Percentiles rank a stretch among this genome's conserved stretches.
Conservation (phyloP, 257 asterid species). For the Voacanga thouarsii region DNA sequence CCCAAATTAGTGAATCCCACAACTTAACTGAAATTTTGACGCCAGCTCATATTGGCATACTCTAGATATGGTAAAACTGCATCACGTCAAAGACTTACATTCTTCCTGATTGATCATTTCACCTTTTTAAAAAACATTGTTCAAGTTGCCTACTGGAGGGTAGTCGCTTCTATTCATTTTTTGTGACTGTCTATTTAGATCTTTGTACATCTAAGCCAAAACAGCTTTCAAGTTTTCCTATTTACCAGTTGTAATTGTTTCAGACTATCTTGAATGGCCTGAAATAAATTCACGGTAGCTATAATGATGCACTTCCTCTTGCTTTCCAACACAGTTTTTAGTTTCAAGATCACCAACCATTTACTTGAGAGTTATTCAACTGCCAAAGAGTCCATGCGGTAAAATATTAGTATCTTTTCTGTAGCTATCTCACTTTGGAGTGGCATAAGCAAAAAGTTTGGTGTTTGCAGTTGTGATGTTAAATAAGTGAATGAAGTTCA, state of each 20-base stretch:
- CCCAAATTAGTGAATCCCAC: not conserved
- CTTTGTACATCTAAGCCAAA: not conserved
- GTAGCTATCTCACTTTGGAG: not conserved
- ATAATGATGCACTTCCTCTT: not conserved
- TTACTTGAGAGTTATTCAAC: no score
- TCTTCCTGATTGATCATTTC: not conserved
- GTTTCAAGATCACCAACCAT: not conserved
- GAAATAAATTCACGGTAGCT: not conserved
- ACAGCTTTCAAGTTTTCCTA: not conserved
- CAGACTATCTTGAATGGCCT: not conserved
- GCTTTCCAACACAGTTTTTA: not conserved
- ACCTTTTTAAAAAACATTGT: not conserved
- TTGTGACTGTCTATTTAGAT: not conserved
- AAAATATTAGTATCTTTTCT: no score
- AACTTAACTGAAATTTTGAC: not conserved
- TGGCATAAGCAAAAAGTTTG: not conserved
- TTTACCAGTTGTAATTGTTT: not conserved
- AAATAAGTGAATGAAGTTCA: not conserved
- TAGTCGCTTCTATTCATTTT: not conserved
- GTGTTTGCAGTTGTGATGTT: not conserved
- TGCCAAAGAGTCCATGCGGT: no score
- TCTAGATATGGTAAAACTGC: not conserved
- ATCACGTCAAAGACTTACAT: not conserved
- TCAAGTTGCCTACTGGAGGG: not conserved
- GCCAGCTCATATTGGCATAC: not conserved